These are phyloP conservation scores for Anthostomella pinea DNA, from an alignment of 2,329 filamentous ascomycete genomes.

Conservation along the genomic window DNA sequence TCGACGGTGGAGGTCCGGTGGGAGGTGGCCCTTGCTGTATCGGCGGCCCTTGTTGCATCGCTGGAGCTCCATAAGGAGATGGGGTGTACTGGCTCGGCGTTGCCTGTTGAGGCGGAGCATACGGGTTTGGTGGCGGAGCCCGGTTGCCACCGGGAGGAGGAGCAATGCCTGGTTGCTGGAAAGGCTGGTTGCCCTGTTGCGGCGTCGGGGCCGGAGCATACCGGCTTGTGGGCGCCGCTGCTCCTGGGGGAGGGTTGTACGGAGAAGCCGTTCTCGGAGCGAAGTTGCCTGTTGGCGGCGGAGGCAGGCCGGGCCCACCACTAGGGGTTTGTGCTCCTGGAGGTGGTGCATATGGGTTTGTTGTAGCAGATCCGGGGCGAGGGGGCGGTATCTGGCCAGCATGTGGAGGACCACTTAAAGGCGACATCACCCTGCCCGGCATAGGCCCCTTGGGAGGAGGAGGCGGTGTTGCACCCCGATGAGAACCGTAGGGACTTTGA, in stretches of 20 bases:
- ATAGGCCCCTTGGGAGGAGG: constrained; percentile 79
- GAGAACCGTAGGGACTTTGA: constrained; percentile 54
- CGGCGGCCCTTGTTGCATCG: constrained; percentile 37
- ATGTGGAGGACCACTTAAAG: constrained; percentile 57
- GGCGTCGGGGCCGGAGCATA: constrained; percentile 68
- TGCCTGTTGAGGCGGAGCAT: constrained; percentile 48
- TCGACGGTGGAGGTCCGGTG: constrained; percentile 38
- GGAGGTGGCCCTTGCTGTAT: constrained; percentile 37
- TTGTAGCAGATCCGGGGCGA: constrained; percentile 54
- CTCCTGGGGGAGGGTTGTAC: constrained; percentile 76
- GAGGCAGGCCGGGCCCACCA: constrained; percentile 28
- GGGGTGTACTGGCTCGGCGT: constrained; percentile 59
- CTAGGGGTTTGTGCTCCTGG: constrained; percentile 39
- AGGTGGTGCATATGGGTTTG: constrained; percentile 64
- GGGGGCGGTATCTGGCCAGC: constrained; percentile 42
- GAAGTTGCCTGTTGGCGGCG: constrained; percentile 47
- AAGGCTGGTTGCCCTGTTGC: constrained; percentile 48
- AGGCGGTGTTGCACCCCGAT: constrained; percentile 66
- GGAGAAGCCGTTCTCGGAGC: constrained; percentile 77
- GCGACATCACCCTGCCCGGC: constrained; percentile 69
- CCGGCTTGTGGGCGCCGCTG: constrained; percentile 66
- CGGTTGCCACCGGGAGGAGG: constrained; percentile 38
- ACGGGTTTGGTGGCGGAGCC: constrained; percentile 45
- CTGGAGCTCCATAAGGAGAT: constrained; percentile 46
- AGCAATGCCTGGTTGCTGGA: constrained; percentile 28